Conservation (phyloP, 345 rosid genomes). For the Passiflora organensis region DNA sequence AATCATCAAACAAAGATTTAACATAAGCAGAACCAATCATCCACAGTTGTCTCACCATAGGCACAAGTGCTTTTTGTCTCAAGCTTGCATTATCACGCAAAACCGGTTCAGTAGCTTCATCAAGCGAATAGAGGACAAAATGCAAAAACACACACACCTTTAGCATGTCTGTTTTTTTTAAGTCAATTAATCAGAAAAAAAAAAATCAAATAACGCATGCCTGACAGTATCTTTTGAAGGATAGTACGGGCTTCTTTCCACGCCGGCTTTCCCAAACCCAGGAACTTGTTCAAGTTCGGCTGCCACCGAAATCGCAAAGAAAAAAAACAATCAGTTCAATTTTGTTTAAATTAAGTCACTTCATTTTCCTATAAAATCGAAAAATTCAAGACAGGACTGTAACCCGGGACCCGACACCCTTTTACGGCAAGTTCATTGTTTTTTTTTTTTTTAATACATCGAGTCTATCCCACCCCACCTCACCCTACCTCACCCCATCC, state of each 20-base stretch:
- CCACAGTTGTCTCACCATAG: constrained; percentile 41
- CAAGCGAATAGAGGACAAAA: constrained; percentile 13
- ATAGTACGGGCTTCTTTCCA: constrained; percentile 96
- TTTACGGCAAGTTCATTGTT: no score
- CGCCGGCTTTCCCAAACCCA: constrained; percentile 84
- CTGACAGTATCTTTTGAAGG: constrained; percentile 70
- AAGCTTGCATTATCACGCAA: constrained; percentile 66
- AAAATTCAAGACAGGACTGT: no score
- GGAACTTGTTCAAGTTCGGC: constrained; percentile 71
- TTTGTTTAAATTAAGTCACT: no score
- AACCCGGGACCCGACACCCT: no score
- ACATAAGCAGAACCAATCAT: not conserved
- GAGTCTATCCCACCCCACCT: no score
- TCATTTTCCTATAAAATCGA: no score
- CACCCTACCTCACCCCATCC: no score
- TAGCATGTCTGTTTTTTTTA: no score
- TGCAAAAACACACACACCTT: no score
- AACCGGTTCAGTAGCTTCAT: constrained; percentile 59
- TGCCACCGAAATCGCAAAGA: constrained; percentile 25
- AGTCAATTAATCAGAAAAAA: not conserved
- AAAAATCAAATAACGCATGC: constrained; percentile 29
- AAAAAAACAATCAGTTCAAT: not conserved
- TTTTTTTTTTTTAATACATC: no score
- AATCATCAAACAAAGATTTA: no score
- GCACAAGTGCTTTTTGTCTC: constrained; percentile 57